Conservation (phyloP, 1,284 basidiomycete genomes). For the Grifola frondosa region DNA sequence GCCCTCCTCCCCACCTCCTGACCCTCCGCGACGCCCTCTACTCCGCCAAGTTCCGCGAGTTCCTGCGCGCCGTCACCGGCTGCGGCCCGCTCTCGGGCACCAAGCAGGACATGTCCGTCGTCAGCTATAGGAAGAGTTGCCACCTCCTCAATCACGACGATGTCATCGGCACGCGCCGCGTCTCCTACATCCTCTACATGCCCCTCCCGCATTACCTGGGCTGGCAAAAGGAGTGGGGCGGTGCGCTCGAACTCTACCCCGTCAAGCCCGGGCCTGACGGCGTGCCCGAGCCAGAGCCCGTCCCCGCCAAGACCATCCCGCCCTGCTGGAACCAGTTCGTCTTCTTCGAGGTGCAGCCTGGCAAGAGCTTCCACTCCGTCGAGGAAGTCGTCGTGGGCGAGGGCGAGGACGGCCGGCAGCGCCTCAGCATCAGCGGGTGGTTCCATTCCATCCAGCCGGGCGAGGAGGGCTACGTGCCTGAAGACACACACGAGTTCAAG, state of each 20-base stretch:
- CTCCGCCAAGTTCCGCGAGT: constrained; percentile 80
- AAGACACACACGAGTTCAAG: constrained; percentile 46
- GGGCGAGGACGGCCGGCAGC: constrained; percentile 64
- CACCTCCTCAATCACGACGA: constrained; percentile 98
- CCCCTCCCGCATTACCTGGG: constrained; percentile 75
- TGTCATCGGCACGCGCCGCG: constrained; percentile 92
- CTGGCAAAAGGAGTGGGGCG: constrained; percentile 87
- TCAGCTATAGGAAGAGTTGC: constrained; percentile 87
- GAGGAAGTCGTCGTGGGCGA: constrained; percentile 91
- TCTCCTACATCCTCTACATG: constrained; percentile 98
- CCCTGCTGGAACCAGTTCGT: constrained; percentile 97
- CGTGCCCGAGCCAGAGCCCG: constrained; percentile 57
- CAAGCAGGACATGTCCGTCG: constrained; percentile 96
- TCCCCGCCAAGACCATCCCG: constrained; percentile 64
- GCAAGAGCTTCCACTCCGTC: constrained; percentile 94
- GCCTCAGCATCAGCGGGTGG: constrained; percentile 95
- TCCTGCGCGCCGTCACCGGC: constrained; percentile 87
- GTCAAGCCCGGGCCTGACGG: constrained; percentile 48
- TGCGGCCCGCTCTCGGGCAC: constrained; percentile 90
- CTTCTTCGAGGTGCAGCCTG: constrained; percentile 90
- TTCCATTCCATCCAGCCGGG: constrained; percentile 92
- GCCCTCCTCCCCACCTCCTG: constrained; percentile 77
- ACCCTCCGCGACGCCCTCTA: constrained; percentile 91
- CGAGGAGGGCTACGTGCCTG: constrained; percentile 81
- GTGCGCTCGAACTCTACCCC: constrained; percentile 95